Percentiles rank a stretch among this genome's conserved stretches.
These are phyloP conservation scores for Malassezia vespertilionis DNA, from an alignment of 1,284 basidiomycete genomes.

Conservation along the genomic window DNA sequence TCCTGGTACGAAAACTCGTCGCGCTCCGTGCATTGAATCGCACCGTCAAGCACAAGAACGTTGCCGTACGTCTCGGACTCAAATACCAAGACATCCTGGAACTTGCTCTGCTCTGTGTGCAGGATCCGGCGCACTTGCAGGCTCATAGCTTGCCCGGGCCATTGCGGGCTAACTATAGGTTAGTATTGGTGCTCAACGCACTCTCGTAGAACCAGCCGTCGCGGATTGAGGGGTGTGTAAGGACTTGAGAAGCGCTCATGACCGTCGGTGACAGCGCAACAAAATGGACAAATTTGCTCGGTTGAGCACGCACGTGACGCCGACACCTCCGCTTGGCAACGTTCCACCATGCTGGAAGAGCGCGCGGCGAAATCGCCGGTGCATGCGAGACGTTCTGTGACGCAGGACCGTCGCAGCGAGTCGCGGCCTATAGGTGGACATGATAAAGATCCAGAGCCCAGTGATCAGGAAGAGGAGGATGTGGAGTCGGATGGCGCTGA, in stretches of 20 bases:
- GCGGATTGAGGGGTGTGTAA: conserved; percentile 50
- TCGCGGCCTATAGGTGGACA: conserved; percentile 1
- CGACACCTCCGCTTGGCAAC: too few relatives aligned
- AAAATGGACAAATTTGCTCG: too few relatives aligned
- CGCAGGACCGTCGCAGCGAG: conserved; percentile 9
- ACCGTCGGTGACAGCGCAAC: too few relatives aligned
- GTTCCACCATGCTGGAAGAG: too few relatives aligned
- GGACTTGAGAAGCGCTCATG: conserved; percentile 20
- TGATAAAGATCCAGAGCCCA: conserved; percentile 1
- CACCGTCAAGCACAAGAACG: conserved; percentile 88
- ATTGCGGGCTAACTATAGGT: conserved; percentile 66
- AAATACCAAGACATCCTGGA: conserved; percentile 89
- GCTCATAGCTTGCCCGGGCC: conserved; percentile 60
- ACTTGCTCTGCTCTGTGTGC: conserved; percentile 83
- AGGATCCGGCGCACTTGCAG: conserved; percentile 75
- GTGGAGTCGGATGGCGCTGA: conserved; percentile 35
- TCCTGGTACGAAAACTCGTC: conserved; percentile 99
- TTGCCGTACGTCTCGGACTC: conserved; percentile 73
- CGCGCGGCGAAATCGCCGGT: too few relatives aligned
- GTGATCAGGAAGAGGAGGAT: conserved; percentile 21
- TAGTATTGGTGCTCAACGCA: conserved; percentile 1
- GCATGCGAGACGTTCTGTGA: too few relatives aligned
- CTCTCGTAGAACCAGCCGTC: conserved; percentile 97
- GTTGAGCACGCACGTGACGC: too few relatives aligned
- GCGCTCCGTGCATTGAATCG: conserved; percentile 90